Evolutionary conservation across 352 stramenopile species (phyloP), one percentile per base, ranked within the genome.

Genomic region (Phytophthora brassicae): DNA sequence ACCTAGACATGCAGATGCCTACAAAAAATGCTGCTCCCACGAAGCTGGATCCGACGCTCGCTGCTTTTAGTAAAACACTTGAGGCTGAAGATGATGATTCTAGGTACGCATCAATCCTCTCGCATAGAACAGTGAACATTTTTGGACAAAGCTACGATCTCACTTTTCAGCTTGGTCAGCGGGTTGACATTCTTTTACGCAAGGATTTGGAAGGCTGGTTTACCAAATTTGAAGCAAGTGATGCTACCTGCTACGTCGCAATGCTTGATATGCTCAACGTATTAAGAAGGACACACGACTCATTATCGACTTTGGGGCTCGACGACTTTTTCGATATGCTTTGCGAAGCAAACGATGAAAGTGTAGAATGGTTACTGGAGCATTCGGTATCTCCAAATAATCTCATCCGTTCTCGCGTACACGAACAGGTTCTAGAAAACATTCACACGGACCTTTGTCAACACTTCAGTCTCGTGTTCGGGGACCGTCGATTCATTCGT

Each of bases 131-230:
- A 23, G 47, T 93, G 22, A 79, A 72, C 16, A 42, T 97, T 22
- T 72, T 96, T 19, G 86, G 85, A 14, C 56, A 81, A 16, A 66
- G 36, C 13, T 70, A 92, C 19, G 74, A 95, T 64, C 54, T 96
- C 7, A 81, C 62, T 31, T 57, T 63, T 42, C 56, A 89, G 4
- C 56, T 96, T 12, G 71, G 68, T 14, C 70, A 84, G 31, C 79
- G 86, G 46, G 54, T 93, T 7, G 79, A 83, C 36, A 19, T 36
- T 1, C 71, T 73, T 41, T 49, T 90, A 7, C 45, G 66, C 20
- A 81, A 82, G 58, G 87, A 95, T 58, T 47, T 93, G 12, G 84
- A 80, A 33, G 60, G 60, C 35, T 78, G 64, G 50, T 33, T 79
- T 2, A 72, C 72, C 17, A 78, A 77, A 13, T 77, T 95, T 47